Percentiles rank a stretch among this genome's conserved stretches.
Evolutionary conservation across 78 protist genomes (phyloP).

Genomic region (Dictyostelium citrinum): DNA sequence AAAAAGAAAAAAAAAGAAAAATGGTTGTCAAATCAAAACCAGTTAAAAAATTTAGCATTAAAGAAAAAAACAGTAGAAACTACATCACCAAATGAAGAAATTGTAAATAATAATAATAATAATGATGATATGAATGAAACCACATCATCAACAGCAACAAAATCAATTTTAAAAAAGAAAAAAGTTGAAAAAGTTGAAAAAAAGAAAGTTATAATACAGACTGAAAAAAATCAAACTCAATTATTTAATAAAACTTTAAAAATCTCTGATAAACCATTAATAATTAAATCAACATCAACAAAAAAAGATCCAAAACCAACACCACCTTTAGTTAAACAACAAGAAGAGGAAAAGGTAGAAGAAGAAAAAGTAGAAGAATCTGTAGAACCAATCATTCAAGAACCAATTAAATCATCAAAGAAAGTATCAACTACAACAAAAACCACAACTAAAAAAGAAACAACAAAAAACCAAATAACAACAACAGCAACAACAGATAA

Average conservation of each 20-base stretch:
- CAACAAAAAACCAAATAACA: not conserved
- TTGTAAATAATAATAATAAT: not conserved
- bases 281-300: not conserved
- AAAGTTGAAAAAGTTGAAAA: not conserved
- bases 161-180: conserved; percentile 2
- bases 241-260: conserved; percentile 25
- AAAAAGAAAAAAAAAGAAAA: not conserved
- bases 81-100: not conserved
- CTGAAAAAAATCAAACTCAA: conserved; percentile 50
- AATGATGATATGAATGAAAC: not conserved
- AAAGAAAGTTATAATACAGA: conserved; percentile 28
- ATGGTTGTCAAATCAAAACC: not conserved
- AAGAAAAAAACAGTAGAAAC: not conserved
- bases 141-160: not conserved
- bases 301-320: not conserved
- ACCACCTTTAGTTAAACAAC: not conserved
- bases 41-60: not conserved
- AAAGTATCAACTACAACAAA: not conserved
- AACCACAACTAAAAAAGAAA: not conserved
- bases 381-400: not conserved
- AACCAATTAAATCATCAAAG: not conserved
- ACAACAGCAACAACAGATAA: not conserved
- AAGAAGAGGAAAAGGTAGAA: not conserved
- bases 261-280: not conserved
- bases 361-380: not conserved